A percentile compares a stretch with the other conserved stretches of the same genome.
phyloP scores from a whole-genome alignment of 306 rosid genomes.

The Vigna trinervia region DNA sequence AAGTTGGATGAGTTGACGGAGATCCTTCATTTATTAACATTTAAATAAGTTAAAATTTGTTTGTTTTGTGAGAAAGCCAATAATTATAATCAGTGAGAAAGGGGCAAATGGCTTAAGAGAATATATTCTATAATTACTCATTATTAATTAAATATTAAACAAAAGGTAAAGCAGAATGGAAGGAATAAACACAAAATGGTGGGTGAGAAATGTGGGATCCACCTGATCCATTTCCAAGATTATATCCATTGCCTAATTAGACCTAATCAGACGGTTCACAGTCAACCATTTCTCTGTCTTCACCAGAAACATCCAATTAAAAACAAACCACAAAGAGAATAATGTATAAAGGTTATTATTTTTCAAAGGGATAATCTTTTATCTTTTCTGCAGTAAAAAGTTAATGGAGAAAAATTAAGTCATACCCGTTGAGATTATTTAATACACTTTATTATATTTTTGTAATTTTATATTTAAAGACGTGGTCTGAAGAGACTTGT shows the following conservation, averaged over 20 bases:
- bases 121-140: conserved; percentile 27
- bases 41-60: not conserved
- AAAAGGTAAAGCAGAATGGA: conserved; percentile 1
- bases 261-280: conserved; percentile 29
- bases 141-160: not conserved
- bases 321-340: not conserved
- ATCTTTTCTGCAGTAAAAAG: conserved; percentile 17
- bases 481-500: not conserved
- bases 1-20: not conserved
- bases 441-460: too few species aligned
- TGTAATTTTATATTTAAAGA: not conserved
- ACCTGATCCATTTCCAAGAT: conserved; percentile 30
- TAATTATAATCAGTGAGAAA: not conserved
- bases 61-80: not conserved
- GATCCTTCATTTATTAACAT: not conserved
- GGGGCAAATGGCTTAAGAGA: conserved; percentile 8
- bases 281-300: conserved; percentile 10
- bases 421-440: too few species aligned
- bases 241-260: not conserved
- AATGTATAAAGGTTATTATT: not conserved
- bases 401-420: too few species aligned
- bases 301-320: not conserved
- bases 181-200: conserved; percentile 44
- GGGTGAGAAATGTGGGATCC: conserved; percentile 40
- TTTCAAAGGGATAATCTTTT: conserved; percentile 47